Conservation (phyloP, 306 rosid genomes). For the Castanea sativa region DNA sequence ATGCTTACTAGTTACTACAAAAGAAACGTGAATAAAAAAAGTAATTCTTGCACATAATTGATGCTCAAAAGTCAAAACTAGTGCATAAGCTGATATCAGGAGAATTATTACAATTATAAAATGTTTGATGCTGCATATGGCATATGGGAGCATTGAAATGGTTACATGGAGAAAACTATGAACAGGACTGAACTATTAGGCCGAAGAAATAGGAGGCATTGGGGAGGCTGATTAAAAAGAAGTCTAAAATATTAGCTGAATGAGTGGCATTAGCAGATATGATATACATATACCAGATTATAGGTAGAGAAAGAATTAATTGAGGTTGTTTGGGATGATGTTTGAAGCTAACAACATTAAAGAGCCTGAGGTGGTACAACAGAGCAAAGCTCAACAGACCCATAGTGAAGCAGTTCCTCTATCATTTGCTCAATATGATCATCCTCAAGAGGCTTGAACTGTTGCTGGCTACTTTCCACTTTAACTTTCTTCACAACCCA, state of each 20-base stretch:
- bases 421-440: constrained; percentile 93
- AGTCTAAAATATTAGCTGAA: not conserved
- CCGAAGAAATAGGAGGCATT: not conserved
- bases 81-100: not conserved
- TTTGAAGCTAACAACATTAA: not conserved
- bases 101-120: not conserved
- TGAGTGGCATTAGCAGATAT: constrained; percentile 3
- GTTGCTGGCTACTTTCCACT: constrained; percentile 45
- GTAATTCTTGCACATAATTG: not conserved
- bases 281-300: not conserved
- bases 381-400: constrained; percentile 77
- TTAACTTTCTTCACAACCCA: constrained; percentile 57
- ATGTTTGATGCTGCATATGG: not conserved
- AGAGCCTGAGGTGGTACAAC: constrained; percentile 29
- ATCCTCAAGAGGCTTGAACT: constrained; percentile 65
- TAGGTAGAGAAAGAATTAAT: not conserved
- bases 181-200: not conserved
- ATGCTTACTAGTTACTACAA: too few species aligned
- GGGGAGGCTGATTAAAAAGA: not conserved
- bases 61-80: not conserved
- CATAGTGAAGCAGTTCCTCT: constrained; percentile 75
- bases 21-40: not conserved
- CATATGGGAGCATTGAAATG: not conserved
- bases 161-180: not conserved
- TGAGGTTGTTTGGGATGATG: not conserved